Conservation (phyloP, 164 flowering plant genomes). For the Annona cherimola region DNA sequence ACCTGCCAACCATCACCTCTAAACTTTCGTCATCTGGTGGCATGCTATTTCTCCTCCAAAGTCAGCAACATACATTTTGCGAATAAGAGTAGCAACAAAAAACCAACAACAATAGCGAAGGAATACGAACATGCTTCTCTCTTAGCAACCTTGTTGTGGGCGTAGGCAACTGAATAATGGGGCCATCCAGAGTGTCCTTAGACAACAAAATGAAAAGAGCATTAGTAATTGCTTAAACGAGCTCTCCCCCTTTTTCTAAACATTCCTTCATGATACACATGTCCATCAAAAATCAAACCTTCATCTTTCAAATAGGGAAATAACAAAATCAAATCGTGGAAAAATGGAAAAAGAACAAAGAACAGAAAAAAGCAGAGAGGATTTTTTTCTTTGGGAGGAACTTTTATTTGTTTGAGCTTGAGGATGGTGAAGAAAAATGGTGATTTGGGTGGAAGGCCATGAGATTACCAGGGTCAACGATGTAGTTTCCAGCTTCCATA, state of each 20-base stretch:
- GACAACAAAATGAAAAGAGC: constrained; percentile 66
- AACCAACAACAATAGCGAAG: too few relatives aligned
- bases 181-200: constrained; percentile 64
- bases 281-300: too few relatives aligned
- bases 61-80: too few relatives aligned
- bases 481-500: constrained; percentile 13
- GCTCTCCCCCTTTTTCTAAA: constrained; percentile 47
- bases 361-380: too few relatives aligned
- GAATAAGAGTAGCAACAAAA: too few relatives aligned
- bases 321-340: too few relatives aligned
- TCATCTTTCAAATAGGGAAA: neutral
- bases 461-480: constrained; percentile 70
- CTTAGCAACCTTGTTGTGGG: constrained; percentile 77
- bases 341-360: too few relatives aligned
- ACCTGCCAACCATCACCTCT: too few relatives aligned
- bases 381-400: too few relatives aligned
- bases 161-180: constrained; percentile 68
- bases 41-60: too few relatives aligned
- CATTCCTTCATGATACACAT: constrained; percentile 33
- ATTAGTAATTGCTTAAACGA: constrained; percentile 68
- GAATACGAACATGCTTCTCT: constrained; percentile 67
- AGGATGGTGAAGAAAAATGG: constrained; percentile 40
- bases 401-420: constrained; percentile 42
- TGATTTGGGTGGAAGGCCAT: constrained; percentile 59
- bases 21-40: too few relatives aligned